Evolutionary conservation across 768 basidiomycete genomes (phyloP), one percentile per base, ranked within the genome.

Genomic region (Paxillus involutus): DNA sequence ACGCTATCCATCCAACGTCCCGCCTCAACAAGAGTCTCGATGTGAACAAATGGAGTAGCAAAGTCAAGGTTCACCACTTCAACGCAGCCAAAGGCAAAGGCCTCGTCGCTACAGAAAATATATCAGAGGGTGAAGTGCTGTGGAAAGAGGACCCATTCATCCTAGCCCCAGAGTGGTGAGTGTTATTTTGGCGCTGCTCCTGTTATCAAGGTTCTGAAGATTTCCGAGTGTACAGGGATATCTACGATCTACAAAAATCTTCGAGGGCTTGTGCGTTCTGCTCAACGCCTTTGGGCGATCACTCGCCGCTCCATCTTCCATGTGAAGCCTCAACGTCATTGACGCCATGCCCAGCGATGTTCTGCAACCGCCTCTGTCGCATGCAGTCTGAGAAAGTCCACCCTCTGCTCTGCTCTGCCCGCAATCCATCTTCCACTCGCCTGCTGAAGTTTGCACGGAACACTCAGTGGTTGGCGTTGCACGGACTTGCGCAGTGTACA

Each of bases 81-180:
- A 77, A 82, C 45, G 76, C 77, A 56, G 74, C 75, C 53, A 93
- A 87, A 63, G 93, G 94, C 3, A 94, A 94, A 62, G 94, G 93
- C 0, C 74, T 96, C 35, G 81, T 94, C 0, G 90, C 91, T 1
- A 80, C 71, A 33, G 80, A 83, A 47, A 74, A 78, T 30, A 87
- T 95, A 49, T 71, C 73, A 24, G 80, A 84, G 61, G 90, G 88
- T 0, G 89, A 94, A 57, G 73, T 83, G 4, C 67, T 96, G 16
- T 94, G 93, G 91, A 86, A 84, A 54, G 92, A 95, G 64, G 88
- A 91, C 62, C 90, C 89, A 1, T 91, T 86, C 63, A 70, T 87
- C 43, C 70, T 91, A 19, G 86, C 88, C n/a, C 84, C 89, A n/a
- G 87, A 89, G 71, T 89, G 86, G 88, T 89, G 66, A 56, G 75